Evolutionary conservation across 805 yeast genomes (phyloP).

Genomic region (Candida pseudoglaebosa): DNA sequence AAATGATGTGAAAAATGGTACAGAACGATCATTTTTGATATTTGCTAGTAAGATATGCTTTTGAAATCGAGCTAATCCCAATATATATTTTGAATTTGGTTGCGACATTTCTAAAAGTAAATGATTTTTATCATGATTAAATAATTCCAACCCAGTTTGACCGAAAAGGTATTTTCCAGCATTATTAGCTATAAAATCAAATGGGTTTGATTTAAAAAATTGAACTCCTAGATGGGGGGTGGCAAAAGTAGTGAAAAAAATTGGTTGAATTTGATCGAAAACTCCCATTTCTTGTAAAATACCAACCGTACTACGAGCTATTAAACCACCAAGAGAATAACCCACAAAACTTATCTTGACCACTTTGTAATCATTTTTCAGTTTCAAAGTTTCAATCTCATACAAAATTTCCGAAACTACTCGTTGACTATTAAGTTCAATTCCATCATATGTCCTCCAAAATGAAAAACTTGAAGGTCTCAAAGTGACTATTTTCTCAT

Average conservation of each 20-base stretch:
- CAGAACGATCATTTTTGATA: constrained; percentile 78
- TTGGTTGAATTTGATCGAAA: constrained; percentile 33
- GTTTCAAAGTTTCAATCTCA: constrained; percentile 36
- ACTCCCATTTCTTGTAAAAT: constrained; percentile 29
- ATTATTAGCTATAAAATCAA: constrained; percentile 29
- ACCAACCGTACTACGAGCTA: constrained; percentile 79
- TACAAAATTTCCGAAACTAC: constrained; percentile 35
- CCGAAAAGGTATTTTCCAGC: constrained; percentile 36
- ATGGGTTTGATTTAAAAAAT: constrained; percentile 29
- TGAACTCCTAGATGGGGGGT: constrained; percentile 43
- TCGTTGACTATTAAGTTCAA: constrained; percentile 30
- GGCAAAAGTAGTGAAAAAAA: constrained; percentile 39
- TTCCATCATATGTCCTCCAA: constrained; percentile 44
- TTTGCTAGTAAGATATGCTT: constrained; percentile 66
- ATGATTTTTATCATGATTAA: constrained; percentile 35
- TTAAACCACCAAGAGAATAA: constrained; percentile 85
- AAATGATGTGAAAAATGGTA: constrained; percentile 79
- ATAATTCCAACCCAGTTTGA: constrained; percentile 32
- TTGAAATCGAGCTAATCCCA: constrained; percentile 57
- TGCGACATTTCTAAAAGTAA: constrained; percentile 52
- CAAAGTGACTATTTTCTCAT: constrained; percentile 29
- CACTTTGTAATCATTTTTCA: constrained; percentile 34
- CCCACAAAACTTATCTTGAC: constrained; percentile 76
- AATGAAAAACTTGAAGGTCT: constrained; percentile 38
- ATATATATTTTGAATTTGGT: constrained; percentile 44